Evolutionary conservation across 352 stramenopile species (phyloP), one percentile per base, ranked within the genome.

Genomic region (Phytophthora uliginosa): DNA sequence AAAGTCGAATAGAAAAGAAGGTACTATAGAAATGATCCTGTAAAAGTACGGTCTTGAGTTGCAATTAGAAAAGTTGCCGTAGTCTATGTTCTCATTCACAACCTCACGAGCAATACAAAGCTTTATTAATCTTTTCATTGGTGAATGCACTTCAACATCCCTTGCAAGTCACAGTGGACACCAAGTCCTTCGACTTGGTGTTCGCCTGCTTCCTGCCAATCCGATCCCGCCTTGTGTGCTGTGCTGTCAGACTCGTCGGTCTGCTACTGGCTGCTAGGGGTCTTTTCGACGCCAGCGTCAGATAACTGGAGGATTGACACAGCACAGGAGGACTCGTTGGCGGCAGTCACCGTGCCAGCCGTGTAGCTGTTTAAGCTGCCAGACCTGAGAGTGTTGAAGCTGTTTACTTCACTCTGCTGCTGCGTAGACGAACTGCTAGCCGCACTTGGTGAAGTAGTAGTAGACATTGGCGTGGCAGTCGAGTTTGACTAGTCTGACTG

Each of bases 361-460:
- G n/a, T 54, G 13, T 50, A 34, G 28, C 18, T 48, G 31, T 13
- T 65, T 18, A 7, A 20, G 47, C 54, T 36, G 36, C 7, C 36
- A 34, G 48, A 33, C 48, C 33, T 42, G 47, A 17, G 45, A 22
- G 18, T 12, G 7, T 24, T 17, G 18, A 50, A 50, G 42, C 42
- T 50, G 42, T 22, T 50, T 4, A 50, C 42, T 9, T 50, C 42
- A 8, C 42, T 50, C 42, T 50, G 42, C 42, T 50, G 38, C 15
- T 47, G 15, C 38, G 26, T 33, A 47, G 67, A n/a, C 65, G 55
- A 34, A n/a, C 17, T 48, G 17, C 40, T 66, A 63, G 36, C 74
- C 50, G 12, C 62, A 20, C 17, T 3, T 20, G 26, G 18, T 10
- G 45, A 38, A 26, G 66, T 24, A n/a, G 69, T 50, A 13, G 42